Percentiles rank a stretch among this genome's conserved stretches.
These are phyloP conservation scores for Juglanconis sp. DNA, from an alignment of 2,329 filamentous ascomycete species.

Conservation along the genomic window DNA sequence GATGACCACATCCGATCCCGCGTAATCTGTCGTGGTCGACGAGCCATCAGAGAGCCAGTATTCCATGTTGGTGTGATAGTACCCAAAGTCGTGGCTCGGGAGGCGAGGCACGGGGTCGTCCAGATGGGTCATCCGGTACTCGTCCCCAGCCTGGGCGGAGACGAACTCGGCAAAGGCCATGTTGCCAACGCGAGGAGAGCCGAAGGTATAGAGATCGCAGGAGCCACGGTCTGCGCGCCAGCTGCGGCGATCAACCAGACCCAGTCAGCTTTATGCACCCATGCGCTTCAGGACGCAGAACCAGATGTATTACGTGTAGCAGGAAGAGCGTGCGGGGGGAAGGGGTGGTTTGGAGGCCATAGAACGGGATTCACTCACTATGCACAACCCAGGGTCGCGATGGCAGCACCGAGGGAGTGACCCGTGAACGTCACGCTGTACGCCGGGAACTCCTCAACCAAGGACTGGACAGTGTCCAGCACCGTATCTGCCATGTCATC, in stretches of 20 bases:
- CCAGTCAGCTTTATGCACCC: not conserved
- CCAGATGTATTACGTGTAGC: not conserved
- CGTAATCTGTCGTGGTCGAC: conserved; percentile 3
- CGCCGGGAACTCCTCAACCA: conserved; percentile 19
- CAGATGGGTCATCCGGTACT: conserved; percentile 16
- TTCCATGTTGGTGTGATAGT: conserved; percentile 12
- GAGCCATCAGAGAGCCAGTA: conserved; percentile 12
- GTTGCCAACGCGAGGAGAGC: conserved; percentile 29
- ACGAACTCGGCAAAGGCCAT: conserved; percentile 26
- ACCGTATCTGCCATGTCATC: conserved; percentile 21
- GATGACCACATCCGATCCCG: conserved; percentile 40
- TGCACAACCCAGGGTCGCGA: conserved; percentile 26
- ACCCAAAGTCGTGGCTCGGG: conserved; percentile 11
- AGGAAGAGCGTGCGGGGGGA: not conserved
- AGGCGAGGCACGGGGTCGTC: conserved; percentile 19
- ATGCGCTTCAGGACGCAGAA: not conserved
- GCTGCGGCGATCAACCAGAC: not conserved
- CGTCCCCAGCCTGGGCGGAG: conserved; percentile 15
- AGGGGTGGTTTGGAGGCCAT: not conserved
- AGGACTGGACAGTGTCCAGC: conserved; percentile 18
- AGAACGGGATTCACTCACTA: conserved; percentile 9
- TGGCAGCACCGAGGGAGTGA: conserved; percentile 28
- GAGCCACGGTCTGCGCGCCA: conserved; percentile 11
- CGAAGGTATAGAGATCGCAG: conserved; percentile 27
- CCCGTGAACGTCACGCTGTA: conserved; percentile 27